Conservation (phyloP, 352 stramenopile species). For the Pythium pyrilobum region DNA sequence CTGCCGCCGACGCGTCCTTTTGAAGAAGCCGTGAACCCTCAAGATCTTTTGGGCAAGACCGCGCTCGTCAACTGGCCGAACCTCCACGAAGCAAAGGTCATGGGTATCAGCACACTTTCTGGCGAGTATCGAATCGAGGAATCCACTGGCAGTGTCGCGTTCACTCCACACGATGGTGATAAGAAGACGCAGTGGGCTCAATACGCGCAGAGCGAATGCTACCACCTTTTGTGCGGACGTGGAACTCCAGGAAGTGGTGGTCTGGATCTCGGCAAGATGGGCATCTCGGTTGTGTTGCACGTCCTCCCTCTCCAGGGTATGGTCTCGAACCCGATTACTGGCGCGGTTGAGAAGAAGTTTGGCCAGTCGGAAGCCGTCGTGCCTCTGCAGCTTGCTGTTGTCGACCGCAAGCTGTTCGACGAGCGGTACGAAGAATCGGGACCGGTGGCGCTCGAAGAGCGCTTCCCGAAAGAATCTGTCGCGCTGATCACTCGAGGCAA, state of each 20-base stretch:
- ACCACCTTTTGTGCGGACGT: slow-evolving; percentile 67
- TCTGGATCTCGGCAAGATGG: slow-evolving; percentile 88
- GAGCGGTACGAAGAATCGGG: slow-evolving; percentile 90
- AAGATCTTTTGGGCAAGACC: slow-evolving; percentile 50
- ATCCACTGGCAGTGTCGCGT: slow-evolving; percentile 22
- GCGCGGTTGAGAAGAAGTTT: slow-evolving; percentile 95
- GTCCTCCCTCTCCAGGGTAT: slow-evolving; percentile 91
- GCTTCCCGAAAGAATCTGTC: slow-evolving; percentile 84
- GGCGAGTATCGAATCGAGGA: slow-evolving; percentile 54
- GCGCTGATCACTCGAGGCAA: slow-evolving; percentile 88
- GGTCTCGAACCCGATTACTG: slow-evolving; percentile 92
- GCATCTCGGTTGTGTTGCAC: slow-evolving; percentile 62
- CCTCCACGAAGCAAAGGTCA: slow-evolving; percentile 93
- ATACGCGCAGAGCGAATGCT: slow-evolving; percentile 59
- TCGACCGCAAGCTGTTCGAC: slow-evolving; percentile 90
- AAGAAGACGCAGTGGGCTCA: slow-evolving; percentile 65
- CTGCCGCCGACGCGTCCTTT: slow-evolving; percentile 26
- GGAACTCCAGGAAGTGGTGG: slow-evolving; percentile 85
- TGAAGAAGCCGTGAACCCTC: slow-evolving; percentile 17
- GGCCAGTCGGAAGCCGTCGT: slow-evolving; percentile 92
- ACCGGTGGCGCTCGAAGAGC: slow-evolving; percentile 76
- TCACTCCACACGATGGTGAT: slow-evolving; percentile 36
- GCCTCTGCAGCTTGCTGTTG: slow-evolving; percentile 94
- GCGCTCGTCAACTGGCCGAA: slow-evolving; percentile 98
- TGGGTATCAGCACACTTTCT: slow-evolving; percentile 62